Evolutionary conservation across 2,329 filamentous ascomycete species (phyloP).

Genomic region (Zymoseptoria crescenta): DNA sequence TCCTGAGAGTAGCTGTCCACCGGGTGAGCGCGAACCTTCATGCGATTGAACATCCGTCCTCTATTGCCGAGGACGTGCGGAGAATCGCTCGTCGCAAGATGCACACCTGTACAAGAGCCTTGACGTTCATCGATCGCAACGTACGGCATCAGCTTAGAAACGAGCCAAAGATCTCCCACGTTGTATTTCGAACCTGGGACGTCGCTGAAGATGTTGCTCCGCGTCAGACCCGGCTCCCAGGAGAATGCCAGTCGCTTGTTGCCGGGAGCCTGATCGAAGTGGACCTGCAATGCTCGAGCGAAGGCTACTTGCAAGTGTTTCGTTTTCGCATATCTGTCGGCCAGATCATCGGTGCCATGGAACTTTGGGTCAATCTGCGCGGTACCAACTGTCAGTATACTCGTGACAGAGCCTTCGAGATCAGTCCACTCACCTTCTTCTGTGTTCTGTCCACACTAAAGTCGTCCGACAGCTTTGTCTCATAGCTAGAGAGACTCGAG

Average conservation of each 20-base stretch:
- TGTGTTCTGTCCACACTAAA: slow-evolving; percentile 1
- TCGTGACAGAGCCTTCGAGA: neutral
- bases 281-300: neutral
- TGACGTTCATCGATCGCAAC: slow-evolving; percentile 1
- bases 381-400: neutral
- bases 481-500: neutral
- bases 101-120: slow-evolving; percentile 3
- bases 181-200: neutral
- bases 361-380: neutral
- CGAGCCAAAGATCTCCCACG: neutral
- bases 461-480: neutral
- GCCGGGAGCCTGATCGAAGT: neutral
- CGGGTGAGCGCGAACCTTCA: neutral
- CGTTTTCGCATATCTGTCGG: neutral
- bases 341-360: neutral
- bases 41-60: slow-evolving; percentile 3
- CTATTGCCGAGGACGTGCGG: neutral
- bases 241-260: neutral
- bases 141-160: neutral
- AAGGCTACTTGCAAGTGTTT: slow-evolving; percentile 2
- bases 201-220: slow-evolving; percentile 1
- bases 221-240: slow-evolving; percentile 2
- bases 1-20: slow-evolving; percentile 1
- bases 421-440: neutral
- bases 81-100: slow-evolving; percentile 4